Evolutionary conservation across 75 land plant species (phyloP).

Genomic region (Isoetes taiwanensis): DNA sequence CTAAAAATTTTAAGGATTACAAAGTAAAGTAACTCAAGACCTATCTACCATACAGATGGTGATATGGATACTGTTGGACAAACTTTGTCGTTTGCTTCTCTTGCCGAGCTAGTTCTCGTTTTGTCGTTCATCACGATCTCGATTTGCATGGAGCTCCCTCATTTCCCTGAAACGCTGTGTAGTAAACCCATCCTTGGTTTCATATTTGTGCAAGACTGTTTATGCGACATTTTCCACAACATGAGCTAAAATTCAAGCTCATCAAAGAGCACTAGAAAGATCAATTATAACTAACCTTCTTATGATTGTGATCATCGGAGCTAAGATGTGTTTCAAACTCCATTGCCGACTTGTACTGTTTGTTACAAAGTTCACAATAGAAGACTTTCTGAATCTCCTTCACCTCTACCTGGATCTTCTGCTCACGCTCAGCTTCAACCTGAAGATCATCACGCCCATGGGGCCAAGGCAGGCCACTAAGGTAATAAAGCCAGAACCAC

Average conservation of each 20-base stretch:
- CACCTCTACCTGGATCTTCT: slow-evolving; percentile 90
- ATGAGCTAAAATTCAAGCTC: not conserved
- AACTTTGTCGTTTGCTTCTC: slow-evolving; percentile 89
- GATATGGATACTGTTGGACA: slow-evolving; percentile 62
- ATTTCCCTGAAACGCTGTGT: slow-evolving; percentile 94
- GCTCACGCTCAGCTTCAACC: slow-evolving; percentile 99
- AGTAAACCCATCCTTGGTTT: too few relatives aligned
- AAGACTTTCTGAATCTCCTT: slow-evolving; percentile 96
- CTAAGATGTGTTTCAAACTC: slow-evolving; percentile 97
- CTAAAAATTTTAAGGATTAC: slow-evolving; percentile 16
- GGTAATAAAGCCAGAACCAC: slow-evolving; percentile 64
- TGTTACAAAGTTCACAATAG: slow-evolving; percentile 96
- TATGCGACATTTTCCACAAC: too few relatives aligned
- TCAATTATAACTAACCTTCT: slow-evolving; percentile 49
- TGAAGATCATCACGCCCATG: slow-evolving; percentile 80
- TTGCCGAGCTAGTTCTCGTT: slow-evolving; percentile 74
- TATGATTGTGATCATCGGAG: slow-evolving; percentile 97
- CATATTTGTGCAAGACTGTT: too few relatives aligned
- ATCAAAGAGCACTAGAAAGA: too few relatives aligned
- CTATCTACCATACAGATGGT: not conserved
- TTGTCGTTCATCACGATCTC: slow-evolving; percentile 78
- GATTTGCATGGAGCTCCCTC: slow-evolving; percentile 79
- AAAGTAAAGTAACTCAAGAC: not conserved
- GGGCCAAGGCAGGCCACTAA: slow-evolving; percentile 95
- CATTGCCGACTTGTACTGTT: slow-evolving; percentile 94